phyloP scores from a whole-genome alignment of 2,329 filamentous ascomycete species.

The Fusarium neocosmosporiellum region DNA sequence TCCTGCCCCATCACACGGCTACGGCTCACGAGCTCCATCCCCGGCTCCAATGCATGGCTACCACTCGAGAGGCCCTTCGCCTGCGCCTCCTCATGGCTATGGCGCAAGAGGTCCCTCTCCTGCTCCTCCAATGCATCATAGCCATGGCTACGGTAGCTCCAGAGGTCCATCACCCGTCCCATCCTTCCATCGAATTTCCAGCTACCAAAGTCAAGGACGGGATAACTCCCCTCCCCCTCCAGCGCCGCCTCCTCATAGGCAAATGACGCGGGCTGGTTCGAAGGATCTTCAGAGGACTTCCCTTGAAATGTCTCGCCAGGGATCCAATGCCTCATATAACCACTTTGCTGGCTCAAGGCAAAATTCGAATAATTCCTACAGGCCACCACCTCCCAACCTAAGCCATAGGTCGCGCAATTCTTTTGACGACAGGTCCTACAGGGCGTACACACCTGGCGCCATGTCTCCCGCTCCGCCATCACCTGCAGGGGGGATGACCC shows the following conservation, averaged over 20 bases:
- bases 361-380: constrained; percentile 54
- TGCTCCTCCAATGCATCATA: constrained; percentile 37
- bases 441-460: constrained; percentile 62
- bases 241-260: constrained; percentile 85
- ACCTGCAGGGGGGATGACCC: constrained; percentile 76
- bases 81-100: constrained; percentile 44
- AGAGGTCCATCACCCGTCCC: constrained; percentile 55
- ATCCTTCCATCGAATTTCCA: constrained; percentile 41
- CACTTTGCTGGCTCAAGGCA: constrained; percentile 48
- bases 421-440: constrained; percentile 49
- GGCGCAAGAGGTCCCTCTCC: constrained; percentile 48
- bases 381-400: constrained; percentile 30
- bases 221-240: constrained; percentile 79
- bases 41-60: constrained; percentile 38
- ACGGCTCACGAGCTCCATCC: constrained; percentile 48
- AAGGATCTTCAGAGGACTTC: constrained; percentile 51
- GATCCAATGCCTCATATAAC: constrained; percentile 51
- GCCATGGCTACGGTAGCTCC: constrained; percentile 46
- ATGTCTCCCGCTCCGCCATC: constrained; percentile 76
- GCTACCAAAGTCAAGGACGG: constrained; percentile 47
- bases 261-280: constrained; percentile 58
- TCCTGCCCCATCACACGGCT: constrained; percentile 45
- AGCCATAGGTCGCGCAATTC: constrained; percentile 38
- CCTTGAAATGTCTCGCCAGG: constrained; percentile 48
- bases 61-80: constrained; percentile 44